Conservation (phyloP, 371 early-diverging fungal species). For the Massospora cicadina region DNA sequence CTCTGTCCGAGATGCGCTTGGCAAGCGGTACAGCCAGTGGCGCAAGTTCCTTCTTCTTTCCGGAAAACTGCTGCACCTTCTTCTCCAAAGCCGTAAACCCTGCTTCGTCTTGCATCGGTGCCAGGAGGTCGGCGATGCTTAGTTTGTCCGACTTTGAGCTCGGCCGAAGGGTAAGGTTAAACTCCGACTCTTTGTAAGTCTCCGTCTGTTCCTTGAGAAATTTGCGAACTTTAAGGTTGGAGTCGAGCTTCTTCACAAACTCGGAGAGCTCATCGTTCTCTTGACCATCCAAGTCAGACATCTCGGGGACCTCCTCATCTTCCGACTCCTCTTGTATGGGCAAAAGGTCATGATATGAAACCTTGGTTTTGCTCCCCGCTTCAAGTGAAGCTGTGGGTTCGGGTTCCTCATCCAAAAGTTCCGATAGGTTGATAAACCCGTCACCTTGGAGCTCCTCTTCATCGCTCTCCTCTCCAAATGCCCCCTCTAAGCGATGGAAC, state of each 20-base stretch:
- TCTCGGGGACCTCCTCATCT: not conserved
- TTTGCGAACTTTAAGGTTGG: slow-evolving; percentile 24
- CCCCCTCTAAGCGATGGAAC: slow-evolving; percentile 17
- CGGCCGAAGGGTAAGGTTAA: slow-evolving; percentile 34
- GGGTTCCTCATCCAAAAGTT: slow-evolving; percentile 25
- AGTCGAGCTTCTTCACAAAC: not conserved
- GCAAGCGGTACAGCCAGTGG: slow-evolving; percentile 66
- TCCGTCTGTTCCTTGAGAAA: slow-evolving; percentile 41
- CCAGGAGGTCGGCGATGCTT: slow-evolving; percentile 54
- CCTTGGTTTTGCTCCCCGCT: slow-evolving; percentile 17
- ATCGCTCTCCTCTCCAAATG: slow-evolving; percentile 18
- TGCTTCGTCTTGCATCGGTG: slow-evolving; percentile 33
- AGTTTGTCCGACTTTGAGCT: slow-evolving; percentile 30
- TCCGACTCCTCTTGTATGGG: not conserved
- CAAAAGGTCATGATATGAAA: not conserved
- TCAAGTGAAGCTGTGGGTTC: slow-evolving; percentile 15
- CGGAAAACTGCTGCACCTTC: slow-evolving; percentile 32
- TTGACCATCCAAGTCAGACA: slow-evolving; percentile 16
- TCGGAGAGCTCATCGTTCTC: slow-evolving; percentile 16
- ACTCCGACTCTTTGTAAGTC: slow-evolving; percentile 59
- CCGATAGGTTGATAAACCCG: slow-evolving; percentile 34
- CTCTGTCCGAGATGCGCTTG: slow-evolving; percentile 56
- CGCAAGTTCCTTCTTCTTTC: slow-evolving; percentile 25
- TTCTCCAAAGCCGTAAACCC: slow-evolving; percentile 39
- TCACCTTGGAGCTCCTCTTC: slow-evolving; percentile 28